Base-by-base conservation (phyloP, 2,329 filamentous ascomycete genomes). In the Colletotrichum higginsianum region DNA sequence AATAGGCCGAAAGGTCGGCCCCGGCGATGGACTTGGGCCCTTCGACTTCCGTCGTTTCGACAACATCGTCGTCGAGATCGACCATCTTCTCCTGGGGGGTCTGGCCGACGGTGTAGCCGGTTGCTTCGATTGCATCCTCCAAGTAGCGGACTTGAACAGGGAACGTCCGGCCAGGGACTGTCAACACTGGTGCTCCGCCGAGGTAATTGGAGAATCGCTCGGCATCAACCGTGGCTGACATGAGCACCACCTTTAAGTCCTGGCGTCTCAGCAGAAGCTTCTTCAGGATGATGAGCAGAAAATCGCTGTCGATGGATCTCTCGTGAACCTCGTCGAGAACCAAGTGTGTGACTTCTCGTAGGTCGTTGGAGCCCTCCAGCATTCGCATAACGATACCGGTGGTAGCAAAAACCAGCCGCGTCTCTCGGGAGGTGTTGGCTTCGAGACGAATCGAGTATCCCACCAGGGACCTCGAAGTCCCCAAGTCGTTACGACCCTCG, bases 311-410 rank as follows among this genome's bases (percentile, higher is more conserved):
- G 76, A 99, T 98, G 15, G 94, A 94, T 73, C 96, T 91, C 81
- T 99, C 96, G 79, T 99, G 96, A 2, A 98, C 96, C 82, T 99
- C 96, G 78, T 99, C 96, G n/a, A 99, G 91, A 56, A 99, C 91
- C 71, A 99, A 84, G 83, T 98, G 96, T 0, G 96, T 98, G 63
- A 99, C 92, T 74, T 98, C 96, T 68, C 91, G 89, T 53, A 99
- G 88, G 67, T 97, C 93, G 74, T 94, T 93, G 0, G 94, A 93
- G 11, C 92, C 92, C 81, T 99, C 96, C 16, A 99, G 87, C 96
- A 99, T 98, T 38, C 96, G 91, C 86, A 99, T 94, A n/a, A 99
- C 94, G 69, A 99, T 97, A 84, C 96, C 90, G 7, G 90, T 93
- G 2, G 93, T 98, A 64, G 96, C 96, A 82, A 95, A 99, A 7